These are phyloP conservation scores for Trypanosoma platydactyli DNA, from an alignment of 208 protist genomes.

Conservation along the genomic window DNA sequence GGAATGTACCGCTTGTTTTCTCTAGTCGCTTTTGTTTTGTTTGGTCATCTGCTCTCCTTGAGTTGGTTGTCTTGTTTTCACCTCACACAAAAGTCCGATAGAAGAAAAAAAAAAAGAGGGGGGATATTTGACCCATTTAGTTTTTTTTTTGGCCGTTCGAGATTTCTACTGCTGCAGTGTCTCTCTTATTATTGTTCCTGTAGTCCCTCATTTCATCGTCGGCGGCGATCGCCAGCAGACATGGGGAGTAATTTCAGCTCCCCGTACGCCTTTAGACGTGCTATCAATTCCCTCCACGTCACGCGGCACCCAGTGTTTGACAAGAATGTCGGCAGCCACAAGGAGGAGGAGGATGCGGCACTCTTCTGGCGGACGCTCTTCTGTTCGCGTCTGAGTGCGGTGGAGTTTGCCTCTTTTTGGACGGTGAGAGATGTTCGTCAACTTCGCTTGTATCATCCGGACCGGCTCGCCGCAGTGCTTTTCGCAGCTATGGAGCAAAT, in stretches of 20 bases:
- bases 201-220: no score
- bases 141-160: no score
- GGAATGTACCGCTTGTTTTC: no score
- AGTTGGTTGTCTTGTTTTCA: no score
- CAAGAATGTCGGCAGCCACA: background rate
- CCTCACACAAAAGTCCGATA: no score
- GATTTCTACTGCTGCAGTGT: no score
- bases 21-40: no score
- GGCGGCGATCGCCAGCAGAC: background rate
- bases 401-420: conserved; percentile 25
- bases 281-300: conserved; percentile 23
- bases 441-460: conserved; percentile 28
- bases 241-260: conserved; percentile 19
- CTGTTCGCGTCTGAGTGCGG: conserved; percentile 12
- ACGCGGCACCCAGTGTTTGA: conserved; percentile 16
- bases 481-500: conserved; percentile 21
- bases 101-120: no score
- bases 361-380: conserved; percentile 27
- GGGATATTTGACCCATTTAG: no score
- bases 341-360: conserved; percentile 3
- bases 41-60: no score
- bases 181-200: no score
- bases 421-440: conserved; percentile 26
- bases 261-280: conserved; percentile 22
- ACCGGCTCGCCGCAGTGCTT: conserved; percentile 20